phyloP scores from a whole-genome alignment of 495 filamentous ascomycete species.

The Trichocladium antarcticum region DNA sequence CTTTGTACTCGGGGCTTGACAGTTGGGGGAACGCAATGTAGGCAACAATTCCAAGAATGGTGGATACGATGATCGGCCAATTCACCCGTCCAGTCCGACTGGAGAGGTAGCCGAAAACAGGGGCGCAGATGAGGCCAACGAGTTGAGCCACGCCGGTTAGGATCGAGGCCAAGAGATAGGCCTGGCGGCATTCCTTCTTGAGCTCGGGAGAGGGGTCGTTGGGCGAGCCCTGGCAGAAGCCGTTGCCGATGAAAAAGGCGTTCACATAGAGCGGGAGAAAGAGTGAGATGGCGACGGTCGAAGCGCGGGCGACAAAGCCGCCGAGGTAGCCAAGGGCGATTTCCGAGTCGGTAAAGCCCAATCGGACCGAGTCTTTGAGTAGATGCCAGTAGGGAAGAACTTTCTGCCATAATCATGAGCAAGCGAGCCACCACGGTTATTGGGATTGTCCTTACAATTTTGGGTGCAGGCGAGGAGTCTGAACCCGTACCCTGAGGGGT shows the following conservation, averaged over 20 bases:
- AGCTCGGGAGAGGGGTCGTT: conserved; percentile 52
- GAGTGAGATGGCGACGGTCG: conserved; percentile 87
- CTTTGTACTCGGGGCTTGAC: conserved; percentile 55
- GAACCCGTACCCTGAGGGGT: conserved; percentile 12
- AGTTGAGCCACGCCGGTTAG: conserved; percentile 83
- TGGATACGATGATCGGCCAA: conserved; percentile 59
- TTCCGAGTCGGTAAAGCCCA: conserved; percentile 63
- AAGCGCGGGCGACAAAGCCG: conserved; percentile 89
- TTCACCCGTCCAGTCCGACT: conserved; percentile 52
- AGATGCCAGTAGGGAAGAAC: conserved; percentile 39
- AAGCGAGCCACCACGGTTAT: not conserved
- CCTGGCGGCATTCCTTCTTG: conserved; percentile 67
- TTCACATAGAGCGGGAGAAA: conserved; percentile 92
- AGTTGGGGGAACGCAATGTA: conserved; percentile 64
- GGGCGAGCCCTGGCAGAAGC: conserved; percentile 57
- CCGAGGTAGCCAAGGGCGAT: conserved; percentile 85
- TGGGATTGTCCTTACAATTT: conserved; percentile 7
- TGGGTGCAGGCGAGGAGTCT: not conserved
- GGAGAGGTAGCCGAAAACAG: conserved; percentile 72
- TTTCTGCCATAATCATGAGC: conserved; percentile 5
- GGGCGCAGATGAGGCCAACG: conserved; percentile 71
- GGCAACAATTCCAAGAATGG: conserved; percentile 59
- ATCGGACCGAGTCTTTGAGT: conserved; percentile 51
- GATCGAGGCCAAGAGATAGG: conserved; percentile 74
- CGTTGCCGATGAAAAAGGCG: conserved; percentile 71